Base-by-base conservation (phyloP, 805 yeast species). In the Yarrowia deformans region DNA sequence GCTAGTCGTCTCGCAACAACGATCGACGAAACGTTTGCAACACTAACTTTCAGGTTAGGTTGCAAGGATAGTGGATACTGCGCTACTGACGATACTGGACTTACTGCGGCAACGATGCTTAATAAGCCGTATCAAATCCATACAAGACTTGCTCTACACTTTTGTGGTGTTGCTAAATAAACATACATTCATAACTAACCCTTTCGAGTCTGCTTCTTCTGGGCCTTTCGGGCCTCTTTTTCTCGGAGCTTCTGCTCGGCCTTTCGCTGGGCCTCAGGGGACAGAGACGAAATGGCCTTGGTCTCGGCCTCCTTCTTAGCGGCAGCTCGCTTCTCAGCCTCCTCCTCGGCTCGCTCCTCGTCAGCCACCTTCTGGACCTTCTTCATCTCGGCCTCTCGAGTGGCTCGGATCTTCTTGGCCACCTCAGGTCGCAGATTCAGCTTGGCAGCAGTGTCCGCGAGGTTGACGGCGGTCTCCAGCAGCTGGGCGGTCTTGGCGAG, bases 231-330 rank as follows among this genome's bases (percentile, higher is more conserved):
- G 77, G 88, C 91, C 79, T 88, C 91, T 82, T 89, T 91, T 73
- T 91, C 97, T 73, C 83, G 82, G 78, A 89, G 91, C 81, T 89
- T 91, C 81, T 87, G 88, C 72, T 90, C 94, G 52, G 85, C 78
- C 80, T 90, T 91, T 73, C 87, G 87, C 80, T 90, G 95, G 77
- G 90, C 95, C 75, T 88, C 92, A 71, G 91, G 89, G 56, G 89
- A 83, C 75, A 90, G 80, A 72, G 83, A 84, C 72, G 89, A 89
- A 79, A 86, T 87, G 74, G 85, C 87, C 74, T 85, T 85, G 75
- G 85, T 88, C 74, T 85, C 87, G 72, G 85, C 86, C 79, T 89
- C 91, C 40, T 80, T 77, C 71, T 78, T 75, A 70, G 73, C 77
- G 69, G 77, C 79, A 40, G 89, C 86, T 79, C 88, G 89, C 79